These are phyloP conservation scores for Alternaria ethzedia DNA, from an alignment of 2,329 filamentous ascomycete genomes.

Conservation along the genomic window DNA sequence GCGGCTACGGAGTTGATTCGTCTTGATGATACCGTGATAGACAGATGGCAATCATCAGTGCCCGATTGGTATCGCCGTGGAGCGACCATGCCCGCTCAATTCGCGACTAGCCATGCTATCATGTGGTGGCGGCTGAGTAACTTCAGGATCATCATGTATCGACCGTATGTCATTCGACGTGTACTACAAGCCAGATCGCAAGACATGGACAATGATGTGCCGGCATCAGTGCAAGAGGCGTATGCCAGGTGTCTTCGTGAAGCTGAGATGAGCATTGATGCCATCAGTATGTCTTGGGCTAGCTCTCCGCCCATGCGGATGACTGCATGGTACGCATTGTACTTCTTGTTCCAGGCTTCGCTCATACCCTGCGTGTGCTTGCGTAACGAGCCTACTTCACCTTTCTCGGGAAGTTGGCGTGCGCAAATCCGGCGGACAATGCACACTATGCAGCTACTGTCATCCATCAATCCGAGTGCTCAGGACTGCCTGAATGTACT, in stretches of 20 bases:
- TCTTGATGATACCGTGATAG: constrained; percentile 50
- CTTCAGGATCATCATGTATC: constrained; percentile 57
- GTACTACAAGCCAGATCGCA: constrained; percentile 32
- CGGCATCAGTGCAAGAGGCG: constrained; percentile 31
- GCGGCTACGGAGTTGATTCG: constrained; percentile 51
- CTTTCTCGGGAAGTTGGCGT: constrained; percentile 50
- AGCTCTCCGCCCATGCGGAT: constrained; percentile 49
- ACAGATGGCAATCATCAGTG: constrained; percentile 48
- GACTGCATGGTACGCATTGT: constrained; percentile 54
- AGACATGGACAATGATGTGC: constrained; percentile 15
- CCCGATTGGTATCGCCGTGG: constrained; percentile 48
- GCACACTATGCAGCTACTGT: constrained; percentile 47
- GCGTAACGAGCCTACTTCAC: constrained; percentile 51
- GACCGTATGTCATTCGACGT: constrained; percentile 54
- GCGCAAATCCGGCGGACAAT: constrained; percentile 51
- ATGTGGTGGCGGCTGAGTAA: constrained; percentile 56
- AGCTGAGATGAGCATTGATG: constrained; percentile 51
- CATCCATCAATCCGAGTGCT: constrained; percentile 50
- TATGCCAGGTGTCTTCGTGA: constrained; percentile 51
- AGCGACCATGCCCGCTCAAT: constrained; percentile 45
- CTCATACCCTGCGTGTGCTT: constrained; percentile 58
- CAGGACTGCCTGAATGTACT: constrained; percentile 54
- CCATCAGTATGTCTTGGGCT: constrained; percentile 51
- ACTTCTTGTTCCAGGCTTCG: constrained; percentile 58
- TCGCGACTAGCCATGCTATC: constrained; percentile 51